Base-by-base conservation (phyloP, 176 grass and related monocot species). In the Zea mays region DNA sequence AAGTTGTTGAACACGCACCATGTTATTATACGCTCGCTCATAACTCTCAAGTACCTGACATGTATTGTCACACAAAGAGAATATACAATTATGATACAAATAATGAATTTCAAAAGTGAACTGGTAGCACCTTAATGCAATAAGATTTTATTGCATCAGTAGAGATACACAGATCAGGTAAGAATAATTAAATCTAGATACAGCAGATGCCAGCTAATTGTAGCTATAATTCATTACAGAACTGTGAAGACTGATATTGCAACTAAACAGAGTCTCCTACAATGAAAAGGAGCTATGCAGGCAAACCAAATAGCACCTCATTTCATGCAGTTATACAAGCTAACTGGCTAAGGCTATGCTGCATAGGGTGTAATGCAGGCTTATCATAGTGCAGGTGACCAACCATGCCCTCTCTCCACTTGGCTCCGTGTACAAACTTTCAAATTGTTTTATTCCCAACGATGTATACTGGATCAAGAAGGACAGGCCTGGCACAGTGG, bases 1-100 rank as follows among this genome's bases (percentile, higher is more conserved):
- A 73, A 98, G 86, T 14, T 98, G 95, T 76, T 98, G 95, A 86
- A 98, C 95, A 44, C 91, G 87, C 79, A 98, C 91, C 95, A 98
- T 98, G 77, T 98, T 98, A 82, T 86, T 94, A 82, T 98, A 98
- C 60, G 95, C 95, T 44, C 95, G 89, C 70, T 98, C 95, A 72
- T 98, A 98, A 79, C 95, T 98, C 85, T 98, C 95, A 80, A 94
- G 95, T 74, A 98, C 95, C 95, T 98, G 51, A 48, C 35, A 52
- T 21, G 7, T 43, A 86, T 73, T 47, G 39, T 73, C 46, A 46
- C 46, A 40, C n/a, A 83, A 77, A 62, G 54, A 71, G 19, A 79
- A 84, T 62, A 69, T 5, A 51, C 9, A 66, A 66, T 58, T 82
- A 43, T n/a, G 40, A 67, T 47, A 61, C 42, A 78, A 10, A 42